Conservation (phyloP, 2,329 filamentous ascomycete species). For the Truncatella angustata region DNA sequence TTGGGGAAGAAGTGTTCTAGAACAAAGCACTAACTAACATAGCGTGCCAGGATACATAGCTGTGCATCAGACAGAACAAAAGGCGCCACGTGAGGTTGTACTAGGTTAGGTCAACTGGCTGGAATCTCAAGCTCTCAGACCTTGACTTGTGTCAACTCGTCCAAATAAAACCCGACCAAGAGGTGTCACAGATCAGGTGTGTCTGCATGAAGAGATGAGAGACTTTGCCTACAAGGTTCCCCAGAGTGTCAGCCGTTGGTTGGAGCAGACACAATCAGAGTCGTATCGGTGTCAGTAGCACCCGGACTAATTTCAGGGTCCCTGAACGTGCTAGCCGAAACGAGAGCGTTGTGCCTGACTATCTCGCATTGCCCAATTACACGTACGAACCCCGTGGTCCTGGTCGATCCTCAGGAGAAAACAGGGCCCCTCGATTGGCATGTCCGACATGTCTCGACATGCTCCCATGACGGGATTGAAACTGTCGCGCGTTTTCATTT, state of each 20-base stretch:
- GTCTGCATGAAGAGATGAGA: no score
- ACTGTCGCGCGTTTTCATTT: conserved; percentile 7
- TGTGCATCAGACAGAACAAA: no score
- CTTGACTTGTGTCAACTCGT: no score
- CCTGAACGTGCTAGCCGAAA: conserved; percentile 5
- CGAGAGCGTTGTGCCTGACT: conserved; percentile 1
- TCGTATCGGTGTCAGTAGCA: not conserved
- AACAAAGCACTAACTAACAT: not conserved
- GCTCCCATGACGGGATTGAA: conserved; percentile 7
- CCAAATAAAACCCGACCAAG: no score
- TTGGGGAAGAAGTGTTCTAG: not conserved
- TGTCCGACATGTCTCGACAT: not conserved
- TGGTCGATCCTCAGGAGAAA: conserved; percentile 5
- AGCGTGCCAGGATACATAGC: no score
- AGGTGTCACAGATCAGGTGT: no score
- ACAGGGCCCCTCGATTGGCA: not conserved
- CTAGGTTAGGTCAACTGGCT: no score
- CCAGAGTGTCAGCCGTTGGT: not conserved
- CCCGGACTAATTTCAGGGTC: conserved; percentile 1
- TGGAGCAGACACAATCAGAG: no score
- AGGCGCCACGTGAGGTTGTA: no score
- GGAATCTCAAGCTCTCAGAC: no score
- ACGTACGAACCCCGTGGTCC: not conserved
- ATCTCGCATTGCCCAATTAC: conserved; percentile 3
- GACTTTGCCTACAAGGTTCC: not conserved